Percentiles rank a stretch among this genome's conserved stretches.
phyloP scores from a whole-genome alignment of 2,329 filamentous ascomycete species.

The Alternaria sp. region DNA sequence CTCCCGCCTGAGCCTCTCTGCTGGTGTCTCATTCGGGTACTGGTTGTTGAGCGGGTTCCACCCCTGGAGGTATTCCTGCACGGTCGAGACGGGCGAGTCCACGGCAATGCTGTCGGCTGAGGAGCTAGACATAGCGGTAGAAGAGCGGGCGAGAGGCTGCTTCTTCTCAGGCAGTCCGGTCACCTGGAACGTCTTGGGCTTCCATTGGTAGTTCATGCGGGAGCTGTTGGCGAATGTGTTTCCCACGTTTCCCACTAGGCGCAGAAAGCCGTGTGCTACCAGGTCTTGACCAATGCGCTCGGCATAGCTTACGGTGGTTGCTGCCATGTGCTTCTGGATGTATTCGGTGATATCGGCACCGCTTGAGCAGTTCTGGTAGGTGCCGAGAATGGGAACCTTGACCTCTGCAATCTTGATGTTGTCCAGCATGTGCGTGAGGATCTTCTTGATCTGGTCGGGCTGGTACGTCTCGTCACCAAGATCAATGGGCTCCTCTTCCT shows the following conservation, averaged over 20 bases:
- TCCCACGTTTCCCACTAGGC: constrained; percentile 91
- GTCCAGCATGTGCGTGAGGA: constrained; percentile 83
- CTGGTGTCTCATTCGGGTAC: constrained; percentile 90
- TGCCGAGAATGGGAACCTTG: constrained; percentile 94
- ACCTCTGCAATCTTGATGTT: constrained; percentile 86
- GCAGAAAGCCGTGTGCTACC: constrained; percentile 81
- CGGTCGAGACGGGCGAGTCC: constrained; percentile 83
- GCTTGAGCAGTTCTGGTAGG: constrained; percentile 89
- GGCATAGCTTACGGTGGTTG: constrained; percentile 84
- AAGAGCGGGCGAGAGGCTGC: constrained; percentile 71
- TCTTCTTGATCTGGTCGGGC: constrained; percentile 87
- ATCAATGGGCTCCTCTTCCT: constrained; percentile 81
- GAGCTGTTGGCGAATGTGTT: constrained; percentile 97
- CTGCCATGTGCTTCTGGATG: constrained; percentile 84
- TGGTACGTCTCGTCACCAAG: constrained; percentile 88
- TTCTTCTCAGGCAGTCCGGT: constrained; percentile 91
- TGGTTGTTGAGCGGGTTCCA: constrained; percentile 94
- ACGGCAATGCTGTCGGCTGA: constrained; percentile 57
- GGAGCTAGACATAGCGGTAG: constrained; percentile 65
- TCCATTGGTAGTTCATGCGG: constrained; percentile 97
- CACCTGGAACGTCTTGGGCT: constrained; percentile 85
- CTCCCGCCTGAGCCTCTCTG: constrained; percentile 85
- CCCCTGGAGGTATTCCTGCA: constrained; percentile 86
- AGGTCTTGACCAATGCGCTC: constrained; percentile 96
- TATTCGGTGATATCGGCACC: constrained; percentile 96